Base-by-base conservation (phyloP, 805 yeast species). In the Kurtzmaniella cleridarum region DNA sequence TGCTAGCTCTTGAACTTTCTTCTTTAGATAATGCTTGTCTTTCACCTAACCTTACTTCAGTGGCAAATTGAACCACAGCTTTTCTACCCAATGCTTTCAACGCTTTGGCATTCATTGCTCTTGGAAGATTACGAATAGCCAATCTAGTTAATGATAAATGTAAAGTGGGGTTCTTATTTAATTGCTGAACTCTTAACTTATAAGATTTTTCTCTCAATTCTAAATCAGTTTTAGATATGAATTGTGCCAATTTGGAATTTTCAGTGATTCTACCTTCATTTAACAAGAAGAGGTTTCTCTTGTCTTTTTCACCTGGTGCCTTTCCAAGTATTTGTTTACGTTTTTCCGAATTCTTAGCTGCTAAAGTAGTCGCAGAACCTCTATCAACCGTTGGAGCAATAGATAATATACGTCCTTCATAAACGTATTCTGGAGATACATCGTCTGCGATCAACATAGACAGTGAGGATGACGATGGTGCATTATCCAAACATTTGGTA, bases 141-240 rank as follows among this genome's bases (percentile, higher is more conserved):
- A 93, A 75, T 69, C 98, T 80, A 1, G 98, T 91, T 64, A 91
- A 67, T n/a, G 96, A 87, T 43, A 93, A 67, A 70, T 91, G 98
- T 54, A 93, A 71, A 10, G 93, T 71, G 14, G 98, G 96, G 61
- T 91, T 93, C 51, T 86, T 85, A 58, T 84, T 81, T 53, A 93
- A 75, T 66, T 91, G 97, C 53, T 87, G 87, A 32, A 86, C 89
- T 64, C 98, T 78, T 55, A 87, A 68, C 48, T 82, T 75, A 62
- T 79, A 88, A 0, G 96, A 87, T 58, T 89, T 81, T 44, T 90
- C 95, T 61, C 98, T 78, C 35, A 91, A 64, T 53, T 85, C 95
- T 69, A 89, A 61, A 52, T 93, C 98, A 16, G 87, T 65, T 33
- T 74, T 70, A 3, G 88, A 62, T 38, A 93, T 64, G 18, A 75